Evolutionary conservation across 2,329 filamentous ascomycete genomes (phyloP).

Genomic region (Tolypocladium paradoxum): DNA sequence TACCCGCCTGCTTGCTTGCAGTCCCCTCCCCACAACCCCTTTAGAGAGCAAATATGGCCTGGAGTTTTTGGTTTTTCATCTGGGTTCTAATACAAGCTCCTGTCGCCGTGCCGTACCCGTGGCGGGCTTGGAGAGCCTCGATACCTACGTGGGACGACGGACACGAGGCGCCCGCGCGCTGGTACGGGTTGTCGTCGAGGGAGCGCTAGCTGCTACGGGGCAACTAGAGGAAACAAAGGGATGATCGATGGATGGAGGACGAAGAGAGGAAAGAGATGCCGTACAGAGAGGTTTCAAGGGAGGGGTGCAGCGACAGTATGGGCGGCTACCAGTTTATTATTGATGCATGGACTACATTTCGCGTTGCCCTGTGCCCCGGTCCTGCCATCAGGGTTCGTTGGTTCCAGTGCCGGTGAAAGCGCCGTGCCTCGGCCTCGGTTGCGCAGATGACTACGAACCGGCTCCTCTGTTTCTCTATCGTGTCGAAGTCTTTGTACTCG

Average conservation of each 20-base stretch:
- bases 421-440: conserved; percentile 21
- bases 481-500: conserved; percentile 5
- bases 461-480: conserved; percentile 8
- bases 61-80: conserved; percentile 35
- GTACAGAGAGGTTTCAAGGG: background rate
- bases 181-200: background rate
- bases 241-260: background rate
- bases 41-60: conserved; percentile 32
- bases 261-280: background rate
- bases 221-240: background rate
- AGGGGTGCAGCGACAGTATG: conserved; percentile 1
- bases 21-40: background rate
- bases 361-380: conserved; percentile 2
- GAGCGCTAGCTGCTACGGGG: background rate
- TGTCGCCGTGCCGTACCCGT: conserved; percentile 11
- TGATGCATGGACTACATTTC: conserved; percentile 17
- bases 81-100: conserved; percentile 32
- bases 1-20: background rate
- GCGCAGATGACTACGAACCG: conserved; percentile 24
- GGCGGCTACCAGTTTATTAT: conserved; percentile 21
- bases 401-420: conserved; percentile 32
- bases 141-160: background rate
- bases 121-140: background rate
- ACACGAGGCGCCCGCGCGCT: background rate
- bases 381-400: conserved; percentile 16